Evolutionary conservation across 2,329 filamentous ascomycete species (phyloP).

Genomic region (Hysterium pulicare): DNA sequence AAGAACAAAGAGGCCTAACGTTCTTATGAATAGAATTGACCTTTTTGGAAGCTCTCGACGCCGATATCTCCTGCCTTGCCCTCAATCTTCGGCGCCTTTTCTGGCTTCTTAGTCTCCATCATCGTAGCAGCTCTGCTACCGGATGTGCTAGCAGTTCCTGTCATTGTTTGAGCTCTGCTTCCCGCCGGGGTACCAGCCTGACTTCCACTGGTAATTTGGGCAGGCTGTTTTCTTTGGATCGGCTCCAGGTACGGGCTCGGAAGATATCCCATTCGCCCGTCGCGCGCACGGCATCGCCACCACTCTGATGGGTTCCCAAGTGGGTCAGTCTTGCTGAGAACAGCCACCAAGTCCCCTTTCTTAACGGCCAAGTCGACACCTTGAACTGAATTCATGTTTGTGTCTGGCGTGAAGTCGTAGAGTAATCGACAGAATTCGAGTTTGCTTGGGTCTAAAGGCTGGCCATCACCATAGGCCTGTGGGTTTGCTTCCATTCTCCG

Average conservation of each 20-base stretch:
- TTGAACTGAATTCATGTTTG: slow-evolving; percentile 49
- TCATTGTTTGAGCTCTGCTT: slow-evolving; percentile 56
- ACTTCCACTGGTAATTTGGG: slow-evolving; percentile 43
- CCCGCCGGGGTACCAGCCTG: slow-evolving; percentile 40
- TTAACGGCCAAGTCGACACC: slow-evolving; percentile 87
- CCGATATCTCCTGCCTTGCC: slow-evolving; percentile 63
- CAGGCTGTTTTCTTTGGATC: slow-evolving; percentile 57
- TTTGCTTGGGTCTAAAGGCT: slow-evolving; percentile 77
- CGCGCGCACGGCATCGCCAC: slow-evolving; percentile 91
- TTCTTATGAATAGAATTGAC: slow-evolving; percentile 61
- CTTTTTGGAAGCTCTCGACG: slow-evolving; percentile 69
- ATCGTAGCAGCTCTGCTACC: slow-evolving; percentile 43
- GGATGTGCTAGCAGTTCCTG: slow-evolving; percentile 38
- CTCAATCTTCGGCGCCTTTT: slow-evolving; percentile 48
- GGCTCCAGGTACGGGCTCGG: slow-evolving; percentile 85
- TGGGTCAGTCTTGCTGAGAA: slow-evolving; percentile 88
- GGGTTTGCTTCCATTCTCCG: slow-evolving; percentile 52
- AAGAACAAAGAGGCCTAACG: neutral
- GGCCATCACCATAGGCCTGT: slow-evolving; percentile 42
- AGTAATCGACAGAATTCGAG: slow-evolving; percentile 94
- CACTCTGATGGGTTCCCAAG: slow-evolving; percentile 90
- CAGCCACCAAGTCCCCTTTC: slow-evolving; percentile 93
- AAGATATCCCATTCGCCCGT: slow-evolving; percentile 87
- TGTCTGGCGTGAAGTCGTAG: slow-evolving; percentile 88
- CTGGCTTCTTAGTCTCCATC: slow-evolving; percentile 41